A percentile compares a stretch with the other conserved stretches of the same genome.
Evolutionary conservation across 768 basidiomycete species (phyloP).

Genomic region (Suillus brevipes): DNA sequence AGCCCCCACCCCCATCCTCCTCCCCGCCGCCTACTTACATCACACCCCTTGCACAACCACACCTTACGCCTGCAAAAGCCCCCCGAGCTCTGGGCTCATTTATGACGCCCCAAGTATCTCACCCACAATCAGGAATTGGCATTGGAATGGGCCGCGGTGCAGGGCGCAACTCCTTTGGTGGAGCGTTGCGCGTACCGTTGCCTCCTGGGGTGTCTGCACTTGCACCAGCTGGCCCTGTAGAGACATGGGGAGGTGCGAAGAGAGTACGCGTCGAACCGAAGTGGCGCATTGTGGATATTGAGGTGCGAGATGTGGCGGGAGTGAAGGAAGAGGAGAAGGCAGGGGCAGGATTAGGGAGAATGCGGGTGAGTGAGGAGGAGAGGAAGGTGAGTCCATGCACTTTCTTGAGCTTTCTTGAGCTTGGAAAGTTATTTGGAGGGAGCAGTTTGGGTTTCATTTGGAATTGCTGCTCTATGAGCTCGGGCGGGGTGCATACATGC

Average conservation of each 20-base stretch:
- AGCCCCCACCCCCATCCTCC: conserved; percentile 2
- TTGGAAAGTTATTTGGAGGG: background rate
- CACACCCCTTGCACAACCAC: background rate
- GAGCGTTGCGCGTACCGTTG: conserved; percentile 11
- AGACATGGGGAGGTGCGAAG: conserved; percentile 19
- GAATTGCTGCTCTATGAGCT: background rate
- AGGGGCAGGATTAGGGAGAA: background rate
- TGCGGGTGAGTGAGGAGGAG: conserved; percentile 17
- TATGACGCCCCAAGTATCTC: conserved; percentile 57
- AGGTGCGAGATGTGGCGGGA: conserved; percentile 1
- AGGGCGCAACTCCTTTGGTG: conserved; percentile 45
- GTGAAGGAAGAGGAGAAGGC: conserved; percentile 14
- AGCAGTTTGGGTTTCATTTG: background rate
- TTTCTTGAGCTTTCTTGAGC: background rate
- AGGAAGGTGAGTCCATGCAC: conserved; percentile 11
- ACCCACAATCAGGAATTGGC: conserved; percentile 6
- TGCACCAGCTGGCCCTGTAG: conserved; percentile 34
- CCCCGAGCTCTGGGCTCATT: conserved; percentile 37
- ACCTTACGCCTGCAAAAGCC: conserved; percentile 13
- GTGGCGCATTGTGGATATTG: conserved; percentile 58
- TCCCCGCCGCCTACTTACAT: background rate
- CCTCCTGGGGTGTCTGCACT: conserved; percentile 11
- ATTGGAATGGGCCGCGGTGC: conserved; percentile 14
- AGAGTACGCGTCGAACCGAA: conserved; percentile 49
- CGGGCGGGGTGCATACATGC: background rate